Conservation (phyloP, 2,329 filamentous ascomycete species). For the Cladophialophora carrionii region DNA sequence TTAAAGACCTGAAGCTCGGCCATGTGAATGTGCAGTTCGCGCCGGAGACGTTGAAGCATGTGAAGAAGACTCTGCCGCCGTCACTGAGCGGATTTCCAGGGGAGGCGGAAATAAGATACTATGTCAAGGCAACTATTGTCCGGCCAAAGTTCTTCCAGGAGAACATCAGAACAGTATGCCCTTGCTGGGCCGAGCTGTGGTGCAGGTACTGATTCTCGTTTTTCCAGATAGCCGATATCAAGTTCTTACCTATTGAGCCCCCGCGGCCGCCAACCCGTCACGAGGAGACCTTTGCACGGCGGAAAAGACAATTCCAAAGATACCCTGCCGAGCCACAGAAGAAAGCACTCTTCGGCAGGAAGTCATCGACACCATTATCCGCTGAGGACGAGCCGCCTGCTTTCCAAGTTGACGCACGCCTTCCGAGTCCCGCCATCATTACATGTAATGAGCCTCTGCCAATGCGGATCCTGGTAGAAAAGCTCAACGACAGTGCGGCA, state of each 20-base stretch:
- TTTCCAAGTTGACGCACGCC: conserved; percentile 77
- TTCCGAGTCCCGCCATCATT: conserved; percentile 84
- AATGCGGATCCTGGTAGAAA: conserved; percentile 76
- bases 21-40: conserved; percentile 52
- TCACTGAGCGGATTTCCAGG: conserved; percentile 84
- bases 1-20: conserved; percentile 52
- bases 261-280: conserved; percentile 69
- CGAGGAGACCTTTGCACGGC: conserved; percentile 82
- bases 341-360: conserved; percentile 62
- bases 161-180: conserved; percentile 67
- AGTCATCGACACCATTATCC: conserved; percentile 37
- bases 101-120: conserved; percentile 90
- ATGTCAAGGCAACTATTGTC: conserved; percentile 91
- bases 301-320: conserved; percentile 64
- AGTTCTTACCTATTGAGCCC: conserved; percentile 90
- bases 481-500: conserved; percentile 69
- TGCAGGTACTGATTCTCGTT: conserved; percentile 15
- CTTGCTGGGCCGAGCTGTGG: not conserved
- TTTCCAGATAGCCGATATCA: conserved; percentile 57
- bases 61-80: conserved; percentile 84
- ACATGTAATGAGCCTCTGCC: conserved; percentile 88
- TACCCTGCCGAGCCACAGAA: conserved; percentile 52
- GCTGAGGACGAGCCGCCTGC: conserved; percentile 50
- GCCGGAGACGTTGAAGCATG: conserved; percentile 61
- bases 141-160: conserved; percentile 88